Evolutionary conservation across 176 grass and related monocot genomes (phyloP), one percentile per base, ranked within the genome.

Genomic region (Raddia guianensis): DNA sequence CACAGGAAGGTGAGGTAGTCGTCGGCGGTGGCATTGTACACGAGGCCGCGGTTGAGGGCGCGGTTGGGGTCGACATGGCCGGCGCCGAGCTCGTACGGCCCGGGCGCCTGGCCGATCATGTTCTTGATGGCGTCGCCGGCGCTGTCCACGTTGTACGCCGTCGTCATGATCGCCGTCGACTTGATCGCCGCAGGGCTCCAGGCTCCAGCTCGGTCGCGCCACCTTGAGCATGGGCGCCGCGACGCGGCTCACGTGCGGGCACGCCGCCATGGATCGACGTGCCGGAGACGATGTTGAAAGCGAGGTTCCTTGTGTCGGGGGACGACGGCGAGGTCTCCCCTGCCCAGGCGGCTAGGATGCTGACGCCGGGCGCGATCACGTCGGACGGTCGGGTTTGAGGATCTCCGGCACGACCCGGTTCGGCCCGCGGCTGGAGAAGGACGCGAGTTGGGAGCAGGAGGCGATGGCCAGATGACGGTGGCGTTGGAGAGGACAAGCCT

Each of bases 361-460:
- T 79, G 57, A 94, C 82, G 5, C 88, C 91, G 1, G 91, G 91
- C 13, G 88, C 91, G 12, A 83, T 63, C 2, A 94, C n/a, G n/a
- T n/a, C n/a, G n/a, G n/a, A n/a, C n/a, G 15, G 75, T 94, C 91
- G 3, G 88, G 91, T 63, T 94, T 94, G 53, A 94, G 46, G 82
- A 94, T 68, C 76, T 80, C 68, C 6, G 70, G 75, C 4, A 79
- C 83, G 59, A 48, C 3, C 27, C 27, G 27, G 70, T 57, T 88
- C 0, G 91, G 91, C 0, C 88, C 91, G 0, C 83, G 85, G 75
- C 83, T 70, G 0, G 91, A 94, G 68, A 94, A 91, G 9, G 85
- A 21, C 0, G 85, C 85, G 2, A 72, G 6, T 68, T 77, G 0
- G 91, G 91, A 12, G 68, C 73, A 1, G 91, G 91, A 12, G 91